phyloP scores from a whole-genome alignment of 768 basidiomycete genomes.

The Amanita rubescens region DNA sequence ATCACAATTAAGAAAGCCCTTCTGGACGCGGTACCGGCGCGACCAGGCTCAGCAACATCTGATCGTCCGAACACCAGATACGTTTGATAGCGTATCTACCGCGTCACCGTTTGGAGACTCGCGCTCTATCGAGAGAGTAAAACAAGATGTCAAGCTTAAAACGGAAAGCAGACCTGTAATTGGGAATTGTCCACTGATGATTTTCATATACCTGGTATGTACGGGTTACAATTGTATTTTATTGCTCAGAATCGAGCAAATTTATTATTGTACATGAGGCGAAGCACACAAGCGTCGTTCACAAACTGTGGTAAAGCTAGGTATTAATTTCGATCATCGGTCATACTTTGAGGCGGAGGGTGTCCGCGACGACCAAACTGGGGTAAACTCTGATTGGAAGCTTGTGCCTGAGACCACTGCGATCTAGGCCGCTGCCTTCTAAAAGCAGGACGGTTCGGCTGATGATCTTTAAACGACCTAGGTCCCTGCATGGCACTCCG shows the following conservation, averaged over 20 bases:
- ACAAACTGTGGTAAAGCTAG: background rate
- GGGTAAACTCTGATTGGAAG: background rate
- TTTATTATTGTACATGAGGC: background rate
- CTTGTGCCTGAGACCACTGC: background rate
- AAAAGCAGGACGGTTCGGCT: background rate
- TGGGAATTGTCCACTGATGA: no score
- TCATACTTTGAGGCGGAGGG: background rate
- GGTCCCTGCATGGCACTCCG: background rate
- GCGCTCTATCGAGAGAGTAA: background rate
- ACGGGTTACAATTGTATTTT: no score
- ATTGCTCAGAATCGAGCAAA: no score
- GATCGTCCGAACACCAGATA: constrained; percentile 9
- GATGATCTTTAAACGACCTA: background rate
- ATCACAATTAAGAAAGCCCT: constrained; percentile 42
- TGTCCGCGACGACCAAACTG: background rate
- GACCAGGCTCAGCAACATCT: background rate
- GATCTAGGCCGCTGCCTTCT: background rate
- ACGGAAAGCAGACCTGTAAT: no score
- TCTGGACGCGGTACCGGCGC: constrained; percentile 8
- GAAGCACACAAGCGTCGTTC: background rate
- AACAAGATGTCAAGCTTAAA: no score
- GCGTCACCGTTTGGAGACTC: no score
- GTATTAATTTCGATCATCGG: background rate
- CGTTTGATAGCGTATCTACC: no score
- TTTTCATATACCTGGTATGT: no score